A percentile compares a stretch with the other conserved stretches of the same genome.
phyloP scores from a whole-genome alignment of 176 grass and related monocot genomes.

The Typha latifolia region DNA sequence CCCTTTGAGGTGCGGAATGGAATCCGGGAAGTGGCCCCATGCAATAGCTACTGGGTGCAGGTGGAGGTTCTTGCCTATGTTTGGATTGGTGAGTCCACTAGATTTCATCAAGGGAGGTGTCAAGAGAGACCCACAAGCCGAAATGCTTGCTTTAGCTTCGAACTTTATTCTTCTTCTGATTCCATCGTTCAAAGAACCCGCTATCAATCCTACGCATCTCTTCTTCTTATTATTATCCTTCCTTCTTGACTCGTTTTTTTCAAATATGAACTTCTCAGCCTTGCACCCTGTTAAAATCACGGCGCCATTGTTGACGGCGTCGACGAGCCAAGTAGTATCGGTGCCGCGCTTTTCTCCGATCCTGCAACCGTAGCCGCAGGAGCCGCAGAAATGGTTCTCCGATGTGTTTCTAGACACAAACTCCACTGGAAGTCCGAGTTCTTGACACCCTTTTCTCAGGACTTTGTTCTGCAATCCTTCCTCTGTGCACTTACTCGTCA shows the following conservation, averaged over 20 bases:
- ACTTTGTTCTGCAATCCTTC: conserved; percentile 86
- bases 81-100: conserved; percentile 54
- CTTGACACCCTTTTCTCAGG: conserved; percentile 58
- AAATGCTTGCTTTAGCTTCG: conserved; percentile 53
- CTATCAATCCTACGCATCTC: conserved; percentile 55
- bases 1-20: conserved; percentile 26
- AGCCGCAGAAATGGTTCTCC: conserved; percentile 53
- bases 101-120: conserved; percentile 45
- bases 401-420: conserved; percentile 72
- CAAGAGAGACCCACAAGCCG: conserved; percentile 60
- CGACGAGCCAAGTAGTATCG: conserved; percentile 81
- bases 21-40: conserved; percentile 90
- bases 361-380: conserved; percentile 60
- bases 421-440: conserved; percentile 45
- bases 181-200: conserved; percentile 16
- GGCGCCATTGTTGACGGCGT: conserved; percentile 49
- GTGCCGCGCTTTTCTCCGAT: conserved; percentile 76
- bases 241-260: conserved; percentile 3
- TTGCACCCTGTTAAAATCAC: conserved; percentile 71
- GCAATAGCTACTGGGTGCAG: conserved; percentile 70
- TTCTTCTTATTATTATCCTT: conserved; percentile 26
- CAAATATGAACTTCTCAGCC: conserved; percentile 48
- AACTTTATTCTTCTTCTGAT: conserved; percentile 47
- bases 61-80: conserved; percentile 85
- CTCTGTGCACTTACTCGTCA: conserved; percentile 40